phyloP scores from a whole-genome alignment of 2,329 filamentous ascomycete genomes.

The Didymella exigua region DNA sequence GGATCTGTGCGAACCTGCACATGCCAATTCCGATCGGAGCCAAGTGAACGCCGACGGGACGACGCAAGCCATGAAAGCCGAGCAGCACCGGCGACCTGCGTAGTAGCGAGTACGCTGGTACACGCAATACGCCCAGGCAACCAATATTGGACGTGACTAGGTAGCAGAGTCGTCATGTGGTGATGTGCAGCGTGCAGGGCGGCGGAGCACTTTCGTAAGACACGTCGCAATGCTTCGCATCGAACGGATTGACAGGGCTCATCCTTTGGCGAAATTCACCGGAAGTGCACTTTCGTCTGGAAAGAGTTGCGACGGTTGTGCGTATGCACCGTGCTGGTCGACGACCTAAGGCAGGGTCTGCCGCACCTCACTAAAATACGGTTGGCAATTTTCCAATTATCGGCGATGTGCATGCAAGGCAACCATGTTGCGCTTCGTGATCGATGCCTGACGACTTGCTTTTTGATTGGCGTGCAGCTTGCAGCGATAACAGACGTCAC shows the following conservation, averaged over 20 bases:
- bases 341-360: slow-evolving; percentile 13
- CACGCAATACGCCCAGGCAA: slow-evolving; percentile 13
- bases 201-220: slow-evolving; percentile 15
- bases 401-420: slow-evolving; percentile 12
- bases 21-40: slow-evolving; percentile 10
- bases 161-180: slow-evolving; percentile 1
- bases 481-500: slow-evolving; percentile 26
- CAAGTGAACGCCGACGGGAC: slow-evolving; percentile 13
- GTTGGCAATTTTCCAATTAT: slow-evolving; percentile 9
- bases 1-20: slow-evolving; percentile 2
- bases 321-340: slow-evolving; percentile 8
- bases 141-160: slow-evolving; percentile 5
- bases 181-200: slow-evolving; percentile 14
- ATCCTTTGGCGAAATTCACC: slow-evolving; percentile 18
- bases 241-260: slow-evolving; percentile 8
- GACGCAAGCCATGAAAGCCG: slow-evolving; percentile 8
- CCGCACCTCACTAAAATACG: slow-evolving; percentile 15
- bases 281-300: slow-evolving; percentile 21
- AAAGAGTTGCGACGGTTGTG: slow-evolving; percentile 21
- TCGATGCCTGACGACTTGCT: slow-evolving; percentile 17
- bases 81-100: slow-evolving; percentile 10
- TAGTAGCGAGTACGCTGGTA: slow-evolving; percentile 15
- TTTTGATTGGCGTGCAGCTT: slow-evolving; percentile 25
- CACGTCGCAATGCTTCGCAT: slow-evolving; percentile 17
- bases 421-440: slow-evolving; percentile 8